phyloP scores from a whole-genome alignment of 2,329 filamentous ascomycete genomes.

The Talaromyces verruculosus region DNA sequence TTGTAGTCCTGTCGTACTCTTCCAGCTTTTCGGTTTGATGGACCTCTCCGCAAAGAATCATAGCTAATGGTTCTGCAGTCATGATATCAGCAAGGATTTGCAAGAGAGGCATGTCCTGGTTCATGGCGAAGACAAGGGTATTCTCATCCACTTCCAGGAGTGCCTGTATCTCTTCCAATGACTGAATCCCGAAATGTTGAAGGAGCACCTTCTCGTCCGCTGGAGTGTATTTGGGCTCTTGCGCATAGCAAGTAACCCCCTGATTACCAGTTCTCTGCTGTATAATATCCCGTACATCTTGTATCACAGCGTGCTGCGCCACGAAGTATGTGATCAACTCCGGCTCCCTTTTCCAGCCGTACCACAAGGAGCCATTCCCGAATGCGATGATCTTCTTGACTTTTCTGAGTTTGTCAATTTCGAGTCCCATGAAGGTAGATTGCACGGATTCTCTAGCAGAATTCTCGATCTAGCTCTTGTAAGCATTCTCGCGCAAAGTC shows the following conservation, averaged over 20 bases:
- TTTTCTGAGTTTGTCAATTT: not conserved
- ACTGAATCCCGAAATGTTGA: not conserved
- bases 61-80: not conserved
- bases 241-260: not conserved
- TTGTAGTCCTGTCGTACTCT: not conserved
- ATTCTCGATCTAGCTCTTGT: not conserved
- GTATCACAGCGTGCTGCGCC: not conserved
- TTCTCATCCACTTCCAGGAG: not conserved
- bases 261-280: not conserved
- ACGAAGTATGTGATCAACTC: not conserved
- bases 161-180: not conserved
- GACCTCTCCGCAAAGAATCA: not conserved
- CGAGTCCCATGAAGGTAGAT: not conserved
- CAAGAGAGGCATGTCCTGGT: not conserved
- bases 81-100: not conserved
- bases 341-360: not conserved
- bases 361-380: not conserved
- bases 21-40: not conserved
- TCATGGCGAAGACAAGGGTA: conserved; percentile 3
- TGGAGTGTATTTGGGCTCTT: not conserved
- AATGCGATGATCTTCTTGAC: not conserved
- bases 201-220: not conserved
- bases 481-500: not conserved
- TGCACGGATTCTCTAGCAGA: not conserved
- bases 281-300: not conserved